Evolutionary conservation across 768 basidiomycete genomes (phyloP), one percentile per base, ranked within the genome.

Genomic region (Saitozyma sp.): DNA sequence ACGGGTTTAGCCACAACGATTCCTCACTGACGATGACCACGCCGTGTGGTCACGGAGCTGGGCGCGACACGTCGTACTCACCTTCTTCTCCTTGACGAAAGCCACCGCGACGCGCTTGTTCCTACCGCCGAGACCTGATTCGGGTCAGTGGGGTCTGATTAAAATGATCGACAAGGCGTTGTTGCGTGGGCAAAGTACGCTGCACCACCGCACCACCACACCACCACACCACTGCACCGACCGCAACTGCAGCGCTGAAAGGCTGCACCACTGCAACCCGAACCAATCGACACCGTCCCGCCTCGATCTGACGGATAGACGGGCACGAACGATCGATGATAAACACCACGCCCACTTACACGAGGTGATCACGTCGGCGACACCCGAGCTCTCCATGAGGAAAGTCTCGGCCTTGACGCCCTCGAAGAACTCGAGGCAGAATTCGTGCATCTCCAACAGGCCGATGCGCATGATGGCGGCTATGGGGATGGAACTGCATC

Each of bases 391-490:
- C 65, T 83, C 81, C 52, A 81, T 67, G n/a, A 82, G 64, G 71
- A 83, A 83, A 0, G 83, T 83, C 13, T 75, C 76, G 29, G 77
- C 71, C 67, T 80, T 76, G 61, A 81, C 78, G 48, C 76, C 74
- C 5, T 78, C 68, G 75, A 83, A 83, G 75, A 82, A 83, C 63
- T 83, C 82, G 51, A 77, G 68, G 50, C 80, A 80, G 71, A 83
- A 83, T 52, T 79, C 63, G 66, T 82, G 82, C 80, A 83, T 82
- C 73, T 83, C 83, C 19, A 83, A 65, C 57, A 83, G 69, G 56
- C 83, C 83, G 60, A 82, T 82, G 29, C 83, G 74, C 81, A 83
- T 83, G 72, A 83, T 79, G 37, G 83, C 83, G 37, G 82, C 82
- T 81, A 67, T 10, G 20, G 0, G 16, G 10, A 16, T 37, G 8